phyloP scores from a whole-genome alignment of 257 asterid species.

The Thymus mandschuricus region DNA sequence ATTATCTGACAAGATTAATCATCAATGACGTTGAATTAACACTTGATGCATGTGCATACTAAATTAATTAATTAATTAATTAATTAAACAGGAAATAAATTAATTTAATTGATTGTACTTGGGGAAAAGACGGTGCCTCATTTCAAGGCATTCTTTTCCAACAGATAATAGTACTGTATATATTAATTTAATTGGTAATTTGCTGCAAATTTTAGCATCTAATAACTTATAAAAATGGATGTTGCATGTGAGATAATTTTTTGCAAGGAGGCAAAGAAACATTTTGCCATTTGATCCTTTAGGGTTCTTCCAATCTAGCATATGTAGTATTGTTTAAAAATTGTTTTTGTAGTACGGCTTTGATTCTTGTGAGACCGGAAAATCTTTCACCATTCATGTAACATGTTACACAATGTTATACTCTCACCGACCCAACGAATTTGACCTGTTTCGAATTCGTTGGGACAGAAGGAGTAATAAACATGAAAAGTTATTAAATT shows the following conservation, averaged over 20 bases:
- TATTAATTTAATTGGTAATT: neutral
- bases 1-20: conserved; percentile 35
- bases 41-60: conserved; percentile 50
- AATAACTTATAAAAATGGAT: conserved; percentile 32
- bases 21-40: conserved; percentile 35
- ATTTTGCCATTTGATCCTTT: conserved; percentile 33
- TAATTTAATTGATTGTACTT: conserved; percentile 35
- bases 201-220: conserved; percentile 39
- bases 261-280: conserved; percentile 41
- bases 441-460: no score
- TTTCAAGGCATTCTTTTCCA: conserved; percentile 38
- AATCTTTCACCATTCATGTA: neutral
- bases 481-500: no score
- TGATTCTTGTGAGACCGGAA: conserved; percentile 1
- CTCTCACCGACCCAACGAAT: no score
- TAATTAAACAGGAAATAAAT: conserved; percentile 13
- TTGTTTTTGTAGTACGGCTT: conserved; percentile 1
- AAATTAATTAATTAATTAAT: conserved; percentile 20
- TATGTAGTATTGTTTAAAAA: conserved; percentile 16
- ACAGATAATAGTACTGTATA: neutral
- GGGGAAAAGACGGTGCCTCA: conserved; percentile 40
- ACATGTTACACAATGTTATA: neutral
- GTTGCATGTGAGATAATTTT: conserved; percentile 49
- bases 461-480: no score
- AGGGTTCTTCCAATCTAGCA: conserved; percentile 24